Percentiles rank a stretch among this genome's conserved stretches.
These are phyloP conservation scores for Aureobasidium sp. DNA, from an alignment of 2,329 filamentous ascomycete species.

Conservation along the genomic window DNA sequence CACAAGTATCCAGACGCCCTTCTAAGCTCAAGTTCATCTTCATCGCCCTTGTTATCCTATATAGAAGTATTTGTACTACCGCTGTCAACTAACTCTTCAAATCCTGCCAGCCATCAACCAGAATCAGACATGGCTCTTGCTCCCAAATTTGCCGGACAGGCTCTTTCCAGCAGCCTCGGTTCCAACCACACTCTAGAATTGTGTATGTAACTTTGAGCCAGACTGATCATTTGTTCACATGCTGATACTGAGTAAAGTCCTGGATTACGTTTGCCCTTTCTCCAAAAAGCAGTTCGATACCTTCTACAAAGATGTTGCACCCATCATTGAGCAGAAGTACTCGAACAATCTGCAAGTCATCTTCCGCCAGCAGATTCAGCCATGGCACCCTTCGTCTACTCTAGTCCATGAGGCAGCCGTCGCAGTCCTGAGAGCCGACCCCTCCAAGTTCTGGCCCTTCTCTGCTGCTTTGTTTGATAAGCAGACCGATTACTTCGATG, in stretches of 20 bases:
- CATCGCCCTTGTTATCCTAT: not conserved
- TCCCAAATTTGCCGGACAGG: constrained; percentile 69
- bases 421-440: constrained; percentile 66
- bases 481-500: constrained; percentile 78
- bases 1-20: not conserved
- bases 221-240: no score
- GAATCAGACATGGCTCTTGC: constrained; percentile 58
- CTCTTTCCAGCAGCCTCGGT: constrained; percentile 45
- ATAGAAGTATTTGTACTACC: not conserved
- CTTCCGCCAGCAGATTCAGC: constrained; percentile 87
- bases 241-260: constrained; percentile 40
- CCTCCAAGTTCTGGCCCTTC: constrained; percentile 73
- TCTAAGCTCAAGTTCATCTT: not conserved
- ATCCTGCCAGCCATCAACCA: not conserved
- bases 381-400: constrained; percentile 79
- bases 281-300: constrained; percentile 65
- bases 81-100: not conserved
- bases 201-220: constrained; percentile 47
- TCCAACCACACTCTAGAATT: constrained; percentile 46
- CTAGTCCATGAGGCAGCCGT: constrained; percentile 72
- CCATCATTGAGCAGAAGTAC: constrained; percentile 57
- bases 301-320: constrained; percentile 59
- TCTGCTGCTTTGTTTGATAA: constrained; percentile 60
- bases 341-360: constrained; percentile 61
- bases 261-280: constrained; percentile 84